Percentiles rank a stretch among this genome's conserved stretches.
Conservation (phyloP, 148 eudicot species). For the Rhododendron ovatum region DNA sequence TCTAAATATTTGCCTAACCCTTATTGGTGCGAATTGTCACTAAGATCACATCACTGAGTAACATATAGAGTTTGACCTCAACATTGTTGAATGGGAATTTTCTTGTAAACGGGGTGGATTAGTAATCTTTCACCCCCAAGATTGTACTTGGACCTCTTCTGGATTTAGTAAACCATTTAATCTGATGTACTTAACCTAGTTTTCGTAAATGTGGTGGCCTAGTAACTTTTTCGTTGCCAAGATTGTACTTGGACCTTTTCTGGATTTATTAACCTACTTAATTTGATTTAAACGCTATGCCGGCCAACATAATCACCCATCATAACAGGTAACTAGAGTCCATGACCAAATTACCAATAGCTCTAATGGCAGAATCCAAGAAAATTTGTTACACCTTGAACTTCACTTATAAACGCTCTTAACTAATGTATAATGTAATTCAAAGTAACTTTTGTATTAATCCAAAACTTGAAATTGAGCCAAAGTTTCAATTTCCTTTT, state of each 20-base stretch:
- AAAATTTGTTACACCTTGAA: background rate
- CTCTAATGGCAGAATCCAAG: background rate
- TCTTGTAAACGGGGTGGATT: background rate
- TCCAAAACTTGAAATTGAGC: background rate
- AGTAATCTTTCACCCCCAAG: background rate
- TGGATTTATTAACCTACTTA: background rate
- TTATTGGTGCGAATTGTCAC: background rate
- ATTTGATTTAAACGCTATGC: background rate
- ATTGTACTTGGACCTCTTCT: background rate
- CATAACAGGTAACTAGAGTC: background rate
- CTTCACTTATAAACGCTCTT: background rate
- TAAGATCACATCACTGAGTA: background rate
- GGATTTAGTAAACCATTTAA: background rate
- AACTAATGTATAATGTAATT: background rate
- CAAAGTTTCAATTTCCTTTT: background rate
- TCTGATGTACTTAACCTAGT: background rate
- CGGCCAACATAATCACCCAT: background rate
- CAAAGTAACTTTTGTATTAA: background rate
- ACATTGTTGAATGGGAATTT: background rate
- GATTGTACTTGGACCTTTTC: background rate
- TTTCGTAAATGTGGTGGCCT: background rate
- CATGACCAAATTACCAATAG: background rate
- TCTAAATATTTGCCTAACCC: background rate
- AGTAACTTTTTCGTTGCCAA: background rate
- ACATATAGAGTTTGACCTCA: background rate